Conservation (phyloP, 352 stramenopile species). For the Phytophthora ramorum region DNA sequence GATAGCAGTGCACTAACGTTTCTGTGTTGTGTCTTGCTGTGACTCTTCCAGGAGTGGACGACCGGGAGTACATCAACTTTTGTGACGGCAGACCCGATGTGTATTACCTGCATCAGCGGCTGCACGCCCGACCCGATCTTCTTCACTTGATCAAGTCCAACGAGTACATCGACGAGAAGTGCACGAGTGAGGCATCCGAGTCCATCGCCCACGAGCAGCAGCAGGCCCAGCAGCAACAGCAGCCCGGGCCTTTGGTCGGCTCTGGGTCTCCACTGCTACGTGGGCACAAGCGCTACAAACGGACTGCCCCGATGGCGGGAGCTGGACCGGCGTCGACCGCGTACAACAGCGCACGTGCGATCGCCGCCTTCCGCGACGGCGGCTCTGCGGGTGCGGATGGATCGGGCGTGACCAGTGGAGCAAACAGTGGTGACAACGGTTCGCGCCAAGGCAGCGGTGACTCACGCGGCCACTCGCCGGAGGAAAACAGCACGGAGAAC, state of each 20-base stretch:
- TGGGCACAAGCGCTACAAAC: constrained; percentile 76
- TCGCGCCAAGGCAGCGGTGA: constrained; percentile 28
- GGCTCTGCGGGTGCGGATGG: constrained; percentile 17
- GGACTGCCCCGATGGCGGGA: constrained; percentile 38
- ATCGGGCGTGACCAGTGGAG: constrained; percentile 6
- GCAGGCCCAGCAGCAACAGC: constrained; percentile 35
- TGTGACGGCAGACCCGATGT: constrained; percentile 77
- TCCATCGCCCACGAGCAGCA: constrained; percentile 48
- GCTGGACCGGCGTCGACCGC: constrained; percentile 19
- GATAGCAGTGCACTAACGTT: constrained; percentile 28
- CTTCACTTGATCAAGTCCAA: constrained; percentile 86
- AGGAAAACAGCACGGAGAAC: constrained; percentile 72
- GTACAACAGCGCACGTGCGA: constrained; percentile 36
- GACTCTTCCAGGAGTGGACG: constrained; percentile 64
- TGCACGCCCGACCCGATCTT: constrained; percentile 76
- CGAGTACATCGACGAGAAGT: constrained; percentile 85
- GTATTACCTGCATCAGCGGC: constrained; percentile 81
- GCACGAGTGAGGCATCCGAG: constrained; percentile 64
- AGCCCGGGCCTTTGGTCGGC: constrained; percentile 37
- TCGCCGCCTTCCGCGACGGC: constrained; percentile 31
- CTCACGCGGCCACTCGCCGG: constrained; percentile 42
- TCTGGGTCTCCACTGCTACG: constrained; percentile 39
- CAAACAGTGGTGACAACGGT: constrained; percentile 21
- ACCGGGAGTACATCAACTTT: constrained; percentile 84
- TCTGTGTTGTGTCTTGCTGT: constrained; percentile 19